Evolutionary conservation across 1,284 basidiomycete genomes (phyloP).

Genomic region (Naganishia liquefaciens): DNA sequence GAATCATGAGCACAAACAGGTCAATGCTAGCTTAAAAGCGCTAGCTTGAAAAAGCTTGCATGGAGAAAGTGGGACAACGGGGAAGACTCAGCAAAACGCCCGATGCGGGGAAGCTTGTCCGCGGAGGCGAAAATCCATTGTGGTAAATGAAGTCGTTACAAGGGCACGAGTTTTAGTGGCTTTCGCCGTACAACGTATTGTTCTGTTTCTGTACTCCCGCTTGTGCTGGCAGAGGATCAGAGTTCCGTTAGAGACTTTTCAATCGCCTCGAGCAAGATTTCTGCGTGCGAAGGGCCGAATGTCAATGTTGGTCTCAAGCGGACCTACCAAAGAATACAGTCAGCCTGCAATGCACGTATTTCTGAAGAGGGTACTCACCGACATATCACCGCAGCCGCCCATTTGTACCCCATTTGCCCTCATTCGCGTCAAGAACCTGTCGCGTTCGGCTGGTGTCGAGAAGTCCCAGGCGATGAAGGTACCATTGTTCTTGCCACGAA

Average conservation of each 20-base stretch:
- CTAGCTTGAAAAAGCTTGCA: too few species aligned
- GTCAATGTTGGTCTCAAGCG: conserved; percentile 59
- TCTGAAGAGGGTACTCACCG: not conserved
- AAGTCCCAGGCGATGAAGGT: conserved; percentile 60
- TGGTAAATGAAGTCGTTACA: too few species aligned
- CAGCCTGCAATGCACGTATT: too few species aligned
- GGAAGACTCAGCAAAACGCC: too few species aligned
- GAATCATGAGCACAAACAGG: not conserved
- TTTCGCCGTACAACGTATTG: too few species aligned
- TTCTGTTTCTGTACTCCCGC: too few species aligned
- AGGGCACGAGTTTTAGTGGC: too few species aligned
- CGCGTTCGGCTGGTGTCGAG: conserved; percentile 48
- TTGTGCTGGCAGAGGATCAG: conserved; percentile 9
- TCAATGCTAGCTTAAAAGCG: not conserved
- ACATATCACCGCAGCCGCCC: conserved; percentile 38
- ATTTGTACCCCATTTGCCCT: conserved; percentile 55
- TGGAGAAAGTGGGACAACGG: too few species aligned
- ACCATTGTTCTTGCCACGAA: conserved; percentile 57
- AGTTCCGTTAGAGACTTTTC: conserved; percentile 45
- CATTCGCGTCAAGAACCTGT: conserved; percentile 56
- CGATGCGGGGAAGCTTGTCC: too few species aligned
- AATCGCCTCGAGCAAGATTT: conserved; percentile 52
- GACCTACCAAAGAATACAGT: conserved; percentile 37
- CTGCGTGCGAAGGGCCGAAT: conserved; percentile 56
- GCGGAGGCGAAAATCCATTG: too few species aligned